Conservation (phyloP, 2,329 filamentous ascomycete genomes). For the Hypoxylon sp. region DNA sequence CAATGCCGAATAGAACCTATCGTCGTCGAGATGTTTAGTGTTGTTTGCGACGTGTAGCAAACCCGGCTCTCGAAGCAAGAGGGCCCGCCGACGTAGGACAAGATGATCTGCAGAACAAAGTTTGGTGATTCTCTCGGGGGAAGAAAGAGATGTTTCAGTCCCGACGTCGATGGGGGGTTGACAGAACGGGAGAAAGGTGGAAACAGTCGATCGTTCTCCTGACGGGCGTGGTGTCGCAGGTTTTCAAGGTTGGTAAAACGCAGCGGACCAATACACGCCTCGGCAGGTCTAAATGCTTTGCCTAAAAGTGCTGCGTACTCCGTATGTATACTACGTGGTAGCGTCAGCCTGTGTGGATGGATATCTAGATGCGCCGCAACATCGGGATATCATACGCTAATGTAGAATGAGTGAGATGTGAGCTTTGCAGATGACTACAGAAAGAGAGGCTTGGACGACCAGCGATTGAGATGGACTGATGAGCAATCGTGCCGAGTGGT, state of each 20-base stretch:
- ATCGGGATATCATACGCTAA: constrained; percentile 29
- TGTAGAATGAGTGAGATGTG: constrained; percentile 17
- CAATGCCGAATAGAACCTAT: constrained; percentile 24
- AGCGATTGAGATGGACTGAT: constrained; percentile 37
- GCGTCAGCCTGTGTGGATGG: constrained; percentile 31
- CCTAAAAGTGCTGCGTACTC: constrained; percentile 39
- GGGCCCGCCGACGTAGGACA: constrained; percentile 55
- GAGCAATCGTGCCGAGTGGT: constrained; percentile 31
- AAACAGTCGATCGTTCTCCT: constrained; percentile 53
- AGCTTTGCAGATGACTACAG: constrained; percentile 25
- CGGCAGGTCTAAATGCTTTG: constrained; percentile 41
- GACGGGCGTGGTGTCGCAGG: constrained; percentile 60
- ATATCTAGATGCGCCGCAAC: constrained; percentile 35
- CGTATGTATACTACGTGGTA: constrained; percentile 39
- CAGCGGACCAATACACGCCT: constrained; percentile 45
- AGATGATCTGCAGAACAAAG: constrained; percentile 58
- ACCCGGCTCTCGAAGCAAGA: constrained; percentile 50
- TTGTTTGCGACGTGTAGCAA: constrained; percentile 29
- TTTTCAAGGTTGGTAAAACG: constrained; percentile 48
- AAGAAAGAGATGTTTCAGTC: constrained; percentile 49
- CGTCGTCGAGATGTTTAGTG: constrained; percentile 25
- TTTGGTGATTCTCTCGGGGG: constrained; percentile 47
- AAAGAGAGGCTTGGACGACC: constrained; percentile 27
- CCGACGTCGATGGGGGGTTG: constrained; percentile 23
- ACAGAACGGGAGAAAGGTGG: constrained; percentile 49